A percentile compares a stretch with the other conserved stretches of the same genome.
These are phyloP conservation scores for Pascua sp. DNA, from an alignment of 1,284 basidiomycete species.

Conservation along the genomic window DNA sequence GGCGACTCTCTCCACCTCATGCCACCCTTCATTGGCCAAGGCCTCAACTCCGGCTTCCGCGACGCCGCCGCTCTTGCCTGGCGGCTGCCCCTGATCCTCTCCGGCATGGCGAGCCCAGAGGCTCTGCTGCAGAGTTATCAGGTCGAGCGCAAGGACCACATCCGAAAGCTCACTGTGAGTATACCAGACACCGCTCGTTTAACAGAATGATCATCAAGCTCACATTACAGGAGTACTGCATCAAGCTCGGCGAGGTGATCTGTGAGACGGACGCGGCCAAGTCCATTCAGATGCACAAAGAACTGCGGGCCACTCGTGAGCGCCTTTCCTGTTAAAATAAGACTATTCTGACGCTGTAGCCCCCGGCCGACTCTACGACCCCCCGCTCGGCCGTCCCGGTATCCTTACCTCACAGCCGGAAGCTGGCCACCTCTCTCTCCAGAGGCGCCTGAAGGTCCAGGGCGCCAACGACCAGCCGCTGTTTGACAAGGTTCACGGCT, in stretches of 20 bases:
- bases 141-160: conserved; percentile 16
- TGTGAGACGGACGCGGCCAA: conserved; percentile 20
- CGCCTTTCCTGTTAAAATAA: neutral
- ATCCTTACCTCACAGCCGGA: conserved; percentile 10
- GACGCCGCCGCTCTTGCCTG: conserved; percentile 22
- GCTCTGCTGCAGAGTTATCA: conserved; percentile 17
- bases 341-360: neutral
- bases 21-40: conserved; percentile 28
- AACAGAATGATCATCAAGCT: neutral
- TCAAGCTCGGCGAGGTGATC: conserved; percentile 19
- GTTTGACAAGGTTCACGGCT: conserved; percentile 10
- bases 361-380: conserved; percentile 5
- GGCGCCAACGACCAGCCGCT: neutral
- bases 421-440: conserved; percentile 7
- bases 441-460: neutral
- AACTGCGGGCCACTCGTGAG: conserved; percentile 3
- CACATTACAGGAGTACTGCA: conserved; percentile 5
- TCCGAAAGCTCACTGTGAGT: conserved; percentile 10
- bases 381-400: conserved; percentile 10
- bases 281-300: conserved; percentile 8
- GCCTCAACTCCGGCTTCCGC: conserved; percentile 25
- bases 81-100: conserved; percentile 17
- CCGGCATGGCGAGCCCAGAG: conserved; percentile 3
- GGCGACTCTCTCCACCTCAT: conserved; percentile 22
- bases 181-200: neutral